These are phyloP conservation scores for Lecanicillium sp. DNA, from an alignment of 2,329 filamentous ascomycete species.

Conservation along the genomic window DNA sequence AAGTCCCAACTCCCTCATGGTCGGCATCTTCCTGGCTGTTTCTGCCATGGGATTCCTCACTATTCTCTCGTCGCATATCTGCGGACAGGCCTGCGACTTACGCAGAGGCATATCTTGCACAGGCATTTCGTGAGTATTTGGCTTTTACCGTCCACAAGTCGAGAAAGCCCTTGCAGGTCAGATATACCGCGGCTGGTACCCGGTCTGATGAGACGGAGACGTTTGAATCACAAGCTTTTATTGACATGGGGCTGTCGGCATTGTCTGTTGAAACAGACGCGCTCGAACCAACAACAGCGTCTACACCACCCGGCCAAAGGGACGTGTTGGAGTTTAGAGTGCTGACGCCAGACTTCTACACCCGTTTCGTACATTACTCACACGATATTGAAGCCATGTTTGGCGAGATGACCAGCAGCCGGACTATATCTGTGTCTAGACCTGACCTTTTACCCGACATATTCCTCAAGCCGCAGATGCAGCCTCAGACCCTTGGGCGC, in stretches of 20 bases:
- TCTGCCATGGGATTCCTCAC: too few relatives aligned
- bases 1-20: too few relatives aligned
- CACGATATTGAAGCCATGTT: slow-evolving; percentile 55
- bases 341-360: slow-evolving; percentile 59
- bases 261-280: too few relatives aligned
- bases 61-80: too few relatives aligned
- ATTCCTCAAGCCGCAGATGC: slow-evolving; percentile 28
- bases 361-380: slow-evolving; percentile 54
- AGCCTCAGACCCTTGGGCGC: slow-evolving; percentile 24
- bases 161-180: slow-evolving; percentile 35
- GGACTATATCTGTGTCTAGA: slow-evolving; percentile 48
- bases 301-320: too few relatives aligned
- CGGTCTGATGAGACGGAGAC: slow-evolving; percentile 25
- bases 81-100: slow-evolving; percentile 28
- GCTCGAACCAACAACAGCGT: too few relatives aligned
- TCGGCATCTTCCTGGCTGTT: too few relatives aligned
- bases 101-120: slow-evolving; percentile 38
- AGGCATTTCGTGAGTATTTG: slow-evolving; percentile 39
- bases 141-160: slow-evolving; percentile 40
- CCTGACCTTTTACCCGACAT: slow-evolving; percentile 41
- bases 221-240: slow-evolving; percentile 25
- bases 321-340: slow-evolving; percentile 43
- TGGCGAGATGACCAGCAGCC: slow-evolving; percentile 49
- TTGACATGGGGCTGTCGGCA: too few relatives aligned
- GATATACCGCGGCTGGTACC: slow-evolving; percentile 45